phyloP scores from a whole-genome alignment of 1,284 basidiomycete genomes.

The Ganoderma meredithae region DNA sequence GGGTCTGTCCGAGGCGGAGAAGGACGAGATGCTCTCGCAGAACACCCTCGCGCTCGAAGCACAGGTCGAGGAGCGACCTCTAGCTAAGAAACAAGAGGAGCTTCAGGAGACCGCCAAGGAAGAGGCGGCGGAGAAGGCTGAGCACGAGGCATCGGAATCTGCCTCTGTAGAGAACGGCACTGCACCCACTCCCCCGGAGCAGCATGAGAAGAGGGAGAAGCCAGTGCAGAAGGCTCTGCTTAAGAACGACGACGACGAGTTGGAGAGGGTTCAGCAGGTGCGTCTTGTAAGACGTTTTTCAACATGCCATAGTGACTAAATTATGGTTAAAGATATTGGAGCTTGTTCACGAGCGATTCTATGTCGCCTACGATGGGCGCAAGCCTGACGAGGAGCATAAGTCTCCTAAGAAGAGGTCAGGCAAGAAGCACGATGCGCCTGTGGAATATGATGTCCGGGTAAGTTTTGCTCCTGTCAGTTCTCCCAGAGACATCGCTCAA shows the following conservation, averaged over 20 bases:
- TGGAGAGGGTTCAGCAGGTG: conserved; percentile 79
- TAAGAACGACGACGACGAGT: conserved; percentile 89
- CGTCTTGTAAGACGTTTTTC: conserved; percentile 33
- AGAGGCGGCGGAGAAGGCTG: not conserved
- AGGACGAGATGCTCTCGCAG: conserved; percentile 63
- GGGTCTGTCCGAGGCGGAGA: conserved; percentile 49
- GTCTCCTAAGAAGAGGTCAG: conserved; percentile 44
- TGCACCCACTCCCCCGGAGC: conserved; percentile 26
- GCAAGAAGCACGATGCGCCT: conserved; percentile 38
- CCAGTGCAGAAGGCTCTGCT: conserved; percentile 74
- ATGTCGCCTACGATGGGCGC: conserved; percentile 64
- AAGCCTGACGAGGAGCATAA: conserved; percentile 42
- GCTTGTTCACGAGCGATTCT: conserved; percentile 82
- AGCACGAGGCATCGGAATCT: conserved; percentile 18
- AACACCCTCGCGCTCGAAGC: conserved; percentile 82
- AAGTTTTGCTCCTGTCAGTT: conserved; percentile 38
- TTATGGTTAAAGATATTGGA: conserved; percentile 65
- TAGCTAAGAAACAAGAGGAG: conserved; percentile 90
- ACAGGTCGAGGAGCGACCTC: conserved; percentile 85
- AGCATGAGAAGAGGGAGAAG: conserved; percentile 47
- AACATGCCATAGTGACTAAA: not conserved
- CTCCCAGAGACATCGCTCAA: conserved; percentile 16
- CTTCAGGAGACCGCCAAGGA: conserved; percentile 53
- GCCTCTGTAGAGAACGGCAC: conserved; percentile 25
- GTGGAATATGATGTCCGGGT: conserved; percentile 68